These are phyloP conservation scores for Durusdinium trenchii DNA, from an alignment of 73 alveolate genomes.

Conservation along the genomic window DNA sequence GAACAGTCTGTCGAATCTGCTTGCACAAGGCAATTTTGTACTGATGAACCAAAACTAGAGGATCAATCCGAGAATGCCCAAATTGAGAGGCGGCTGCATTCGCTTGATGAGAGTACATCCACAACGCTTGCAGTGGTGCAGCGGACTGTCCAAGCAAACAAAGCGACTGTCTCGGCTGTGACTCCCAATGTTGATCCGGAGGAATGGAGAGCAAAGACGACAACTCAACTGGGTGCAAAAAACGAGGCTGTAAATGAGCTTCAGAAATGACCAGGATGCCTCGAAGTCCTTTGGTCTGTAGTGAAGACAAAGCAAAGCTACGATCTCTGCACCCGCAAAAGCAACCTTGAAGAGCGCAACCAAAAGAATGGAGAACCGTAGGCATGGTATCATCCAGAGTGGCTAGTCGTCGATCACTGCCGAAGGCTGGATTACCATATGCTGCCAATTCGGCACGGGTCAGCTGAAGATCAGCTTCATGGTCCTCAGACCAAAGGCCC, in stretches of 20 bases:
- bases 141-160: not conserved
- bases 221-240: not conserved
- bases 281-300: not conserved
- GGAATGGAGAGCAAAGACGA: not conserved
- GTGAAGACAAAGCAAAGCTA: not conserved
- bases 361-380: not conserved
- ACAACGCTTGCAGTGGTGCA: not conserved
- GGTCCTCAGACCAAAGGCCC: not conserved
- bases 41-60: too few species aligned
- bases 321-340: not conserved
- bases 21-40: too few species aligned
- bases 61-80: too few species aligned
- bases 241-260: not conserved
- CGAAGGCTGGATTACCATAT: not conserved
- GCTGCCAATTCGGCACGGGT: not conserved
- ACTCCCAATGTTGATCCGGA: not conserved
- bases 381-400: not conserved
- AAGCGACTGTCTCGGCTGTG: not conserved
- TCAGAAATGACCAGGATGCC: not conserved
- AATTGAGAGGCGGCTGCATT: too few species aligned
- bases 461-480: not conserved
- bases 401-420: not conserved
- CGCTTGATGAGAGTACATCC: not conserved
- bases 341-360: not conserved
- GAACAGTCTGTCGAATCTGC: too few species aligned